Percentiles rank a stretch among this genome's conserved stretches.
Conservation (phyloP, 1,284 basidiomycete species). For the Hemileia vastatrix region DNA sequence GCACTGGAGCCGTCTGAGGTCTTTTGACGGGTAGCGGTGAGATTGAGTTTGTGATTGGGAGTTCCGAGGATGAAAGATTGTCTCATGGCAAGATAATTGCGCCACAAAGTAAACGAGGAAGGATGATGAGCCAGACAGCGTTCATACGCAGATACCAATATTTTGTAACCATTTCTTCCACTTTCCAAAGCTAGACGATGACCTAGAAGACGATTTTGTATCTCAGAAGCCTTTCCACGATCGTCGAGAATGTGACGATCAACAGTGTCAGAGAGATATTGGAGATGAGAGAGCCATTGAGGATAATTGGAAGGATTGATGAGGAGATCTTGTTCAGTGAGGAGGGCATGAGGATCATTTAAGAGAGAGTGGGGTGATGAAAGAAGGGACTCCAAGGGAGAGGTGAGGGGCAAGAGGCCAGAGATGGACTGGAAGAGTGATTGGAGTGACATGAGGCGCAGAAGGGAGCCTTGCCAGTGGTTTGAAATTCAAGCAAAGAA, state of each 20-base stretch:
- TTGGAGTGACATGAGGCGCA: too few species aligned
- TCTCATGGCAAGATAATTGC: conserved; percentile 73
- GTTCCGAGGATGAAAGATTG: conserved; percentile 74
- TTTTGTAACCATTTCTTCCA: conserved; percentile 32
- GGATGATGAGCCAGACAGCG: conserved; percentile 80
- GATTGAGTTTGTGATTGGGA: conserved; percentile 48
- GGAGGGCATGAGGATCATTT: conserved; percentile 59
- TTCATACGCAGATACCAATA: conserved; percentile 62
- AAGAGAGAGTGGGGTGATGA: conserved; percentile 7
- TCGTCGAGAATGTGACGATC: conserved; percentile 41
- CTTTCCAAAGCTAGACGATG: conserved; percentile 34
- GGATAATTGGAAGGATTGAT: conserved; percentile 83
- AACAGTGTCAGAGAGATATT: conserved; percentile 61
- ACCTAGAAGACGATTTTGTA: conserved; percentile 33
- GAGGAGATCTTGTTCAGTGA: conserved; percentile 89
- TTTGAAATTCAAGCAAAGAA: too few species aligned
- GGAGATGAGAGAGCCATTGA: conserved; percentile 82
- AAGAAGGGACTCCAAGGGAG: too few species aligned
- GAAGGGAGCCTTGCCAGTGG: too few species aligned
- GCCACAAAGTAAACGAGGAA: conserved; percentile 87
- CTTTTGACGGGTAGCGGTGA: conserved; percentile 48
- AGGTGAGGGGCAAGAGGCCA: too few species aligned
- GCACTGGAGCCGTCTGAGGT: conserved; percentile 59
- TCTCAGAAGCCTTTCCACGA: conserved; percentile 50
- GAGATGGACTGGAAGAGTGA: too few species aligned